Conservation (phyloP, 495 filamentous ascomycete species). For the Daldinia concentrica region DNA sequence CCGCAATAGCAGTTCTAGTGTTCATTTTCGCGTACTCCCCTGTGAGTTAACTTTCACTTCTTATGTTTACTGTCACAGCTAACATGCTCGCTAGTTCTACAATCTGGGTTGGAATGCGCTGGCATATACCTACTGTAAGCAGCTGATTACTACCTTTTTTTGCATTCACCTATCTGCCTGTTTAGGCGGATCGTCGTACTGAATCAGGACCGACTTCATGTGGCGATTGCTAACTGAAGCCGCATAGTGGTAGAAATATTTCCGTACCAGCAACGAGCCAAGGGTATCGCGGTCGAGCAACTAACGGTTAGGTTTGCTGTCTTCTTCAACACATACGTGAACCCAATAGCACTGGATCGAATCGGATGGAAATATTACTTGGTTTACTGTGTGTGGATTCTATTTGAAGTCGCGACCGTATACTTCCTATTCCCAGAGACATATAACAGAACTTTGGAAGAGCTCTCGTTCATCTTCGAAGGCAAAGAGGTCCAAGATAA, state of each 20-base stretch:
- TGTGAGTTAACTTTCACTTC: conserved; percentile 38
- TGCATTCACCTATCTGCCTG: background rate
- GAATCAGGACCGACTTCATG: background rate
- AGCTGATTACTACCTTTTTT: background rate
- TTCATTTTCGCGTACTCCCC: conserved; percentile 68
- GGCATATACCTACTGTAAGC: conserved; percentile 61
- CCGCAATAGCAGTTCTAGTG: conserved; percentile 64
- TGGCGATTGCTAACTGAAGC: conserved; percentile 5
- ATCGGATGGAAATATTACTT: conserved; percentile 65
- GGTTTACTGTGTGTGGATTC: conserved; percentile 67
- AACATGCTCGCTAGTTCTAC: conserved; percentile 52
- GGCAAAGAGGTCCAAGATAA: conserved; percentile 50
- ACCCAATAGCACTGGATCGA: conserved; percentile 59
- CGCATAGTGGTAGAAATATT: conserved; percentile 66
- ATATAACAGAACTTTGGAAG: conserved; percentile 60
- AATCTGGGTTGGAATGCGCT: conserved; percentile 72
- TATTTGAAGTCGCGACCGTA: conserved; percentile 63
- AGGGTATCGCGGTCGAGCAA: conserved; percentile 68
- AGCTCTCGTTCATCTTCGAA: conserved; percentile 55
- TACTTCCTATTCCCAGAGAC: conserved; percentile 71
- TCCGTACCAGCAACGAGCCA: conserved; percentile 65
- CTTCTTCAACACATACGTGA: conserved; percentile 63
- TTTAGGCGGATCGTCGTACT: background rate
- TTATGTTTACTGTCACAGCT: background rate
- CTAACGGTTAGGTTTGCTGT: conserved; percentile 63